These are phyloP conservation scores for Apiotrichum siamense DNA, from an alignment of 1,284 basidiomycete species.

Conservation along the genomic window DNA sequence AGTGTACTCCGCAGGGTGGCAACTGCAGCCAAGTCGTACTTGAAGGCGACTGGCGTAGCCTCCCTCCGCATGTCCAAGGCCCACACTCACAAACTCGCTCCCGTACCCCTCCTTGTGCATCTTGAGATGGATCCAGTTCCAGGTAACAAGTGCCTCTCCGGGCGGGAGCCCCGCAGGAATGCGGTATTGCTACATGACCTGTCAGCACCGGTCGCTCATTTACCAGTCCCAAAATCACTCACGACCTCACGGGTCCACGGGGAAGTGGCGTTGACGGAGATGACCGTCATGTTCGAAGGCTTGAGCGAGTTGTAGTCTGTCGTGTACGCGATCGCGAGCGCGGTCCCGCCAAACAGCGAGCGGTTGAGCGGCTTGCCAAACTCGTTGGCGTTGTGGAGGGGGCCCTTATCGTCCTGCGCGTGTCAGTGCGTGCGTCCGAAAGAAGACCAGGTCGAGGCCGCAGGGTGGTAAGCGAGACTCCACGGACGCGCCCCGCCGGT, in stretches of 20 bases:
- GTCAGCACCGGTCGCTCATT: no score
- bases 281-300: constrained; percentile 63
- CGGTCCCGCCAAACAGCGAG: constrained; percentile 7
- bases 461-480: neutral
- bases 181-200: no score
- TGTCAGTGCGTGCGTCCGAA: neutral
- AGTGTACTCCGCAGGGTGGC: neutral
- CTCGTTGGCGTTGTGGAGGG: neutral
- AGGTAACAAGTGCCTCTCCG: constrained; percentile 63
- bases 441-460: neutral
- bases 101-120: constrained; percentile 13
- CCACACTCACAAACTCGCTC: constrained; percentile 9
- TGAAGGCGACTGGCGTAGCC: no score
- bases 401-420: neutral
- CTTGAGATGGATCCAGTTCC: constrained; percentile 28
- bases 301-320: constrained; percentile 39
- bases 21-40: neutral
- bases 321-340: constrained; percentile 14
- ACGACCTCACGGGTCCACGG: constrained; percentile 6
- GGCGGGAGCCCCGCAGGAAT: constrained; percentile 54
- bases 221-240: no score
- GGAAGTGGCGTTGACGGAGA: constrained; percentile 60
- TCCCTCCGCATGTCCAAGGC: neutral
- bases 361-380: neutral
- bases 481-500: no score